Percentiles rank a stretch among this genome's conserved stretches.
Conservation (phyloP, 2,329 filamentous ascomycete genomes). For the Tolypocladium album region DNA sequence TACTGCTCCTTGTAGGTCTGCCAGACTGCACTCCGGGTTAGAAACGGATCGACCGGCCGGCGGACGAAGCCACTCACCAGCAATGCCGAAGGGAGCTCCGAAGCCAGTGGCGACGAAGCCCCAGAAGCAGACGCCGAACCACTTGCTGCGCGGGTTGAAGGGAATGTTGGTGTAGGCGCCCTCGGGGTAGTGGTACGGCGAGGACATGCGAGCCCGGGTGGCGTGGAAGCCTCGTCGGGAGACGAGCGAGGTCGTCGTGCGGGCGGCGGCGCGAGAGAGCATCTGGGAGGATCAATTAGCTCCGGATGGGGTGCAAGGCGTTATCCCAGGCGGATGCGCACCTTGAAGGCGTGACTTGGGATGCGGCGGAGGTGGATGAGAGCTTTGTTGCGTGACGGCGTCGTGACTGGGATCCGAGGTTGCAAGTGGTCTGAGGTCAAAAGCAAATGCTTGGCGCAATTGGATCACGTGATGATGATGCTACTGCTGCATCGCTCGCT, state of each 20-base stretch:
- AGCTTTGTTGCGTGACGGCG: conserved; percentile 14
- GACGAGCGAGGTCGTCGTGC: conserved; percentile 57
- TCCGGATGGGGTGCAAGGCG: background rate
- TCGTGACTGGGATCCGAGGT: conserved; percentile 16
- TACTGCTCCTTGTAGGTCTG: conserved; percentile 30
- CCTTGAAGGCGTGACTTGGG: conserved; percentile 5
- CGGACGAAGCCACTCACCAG: conserved; percentile 34
- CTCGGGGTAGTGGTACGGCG: conserved; percentile 97
- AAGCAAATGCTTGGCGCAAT: conserved; percentile 14
- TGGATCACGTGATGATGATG: conserved; percentile 9
- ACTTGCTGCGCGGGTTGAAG: conserved; percentile 89
- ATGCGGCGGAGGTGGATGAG: conserved; percentile 13
- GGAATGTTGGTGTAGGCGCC: conserved; percentile 90
- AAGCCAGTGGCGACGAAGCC: conserved; percentile 50
- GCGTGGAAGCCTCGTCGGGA: conserved; percentile 91
- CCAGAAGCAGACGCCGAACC: conserved; percentile 80
- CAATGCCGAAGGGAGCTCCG: conserved; percentile 51
- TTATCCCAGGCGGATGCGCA: conserved; percentile 7
- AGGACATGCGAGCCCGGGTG: conserved; percentile 73
- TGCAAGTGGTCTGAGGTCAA: conserved; percentile 20
- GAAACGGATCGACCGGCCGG: background rate
- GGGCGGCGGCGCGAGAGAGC: conserved; percentile 62
- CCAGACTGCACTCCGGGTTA: conserved; percentile 29
- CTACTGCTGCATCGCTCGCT: background rate
- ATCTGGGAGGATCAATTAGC: conserved; percentile 53